Conservation (phyloP, 2,329 filamentous ascomycete species). For the Orbilia quercus region DNA sequence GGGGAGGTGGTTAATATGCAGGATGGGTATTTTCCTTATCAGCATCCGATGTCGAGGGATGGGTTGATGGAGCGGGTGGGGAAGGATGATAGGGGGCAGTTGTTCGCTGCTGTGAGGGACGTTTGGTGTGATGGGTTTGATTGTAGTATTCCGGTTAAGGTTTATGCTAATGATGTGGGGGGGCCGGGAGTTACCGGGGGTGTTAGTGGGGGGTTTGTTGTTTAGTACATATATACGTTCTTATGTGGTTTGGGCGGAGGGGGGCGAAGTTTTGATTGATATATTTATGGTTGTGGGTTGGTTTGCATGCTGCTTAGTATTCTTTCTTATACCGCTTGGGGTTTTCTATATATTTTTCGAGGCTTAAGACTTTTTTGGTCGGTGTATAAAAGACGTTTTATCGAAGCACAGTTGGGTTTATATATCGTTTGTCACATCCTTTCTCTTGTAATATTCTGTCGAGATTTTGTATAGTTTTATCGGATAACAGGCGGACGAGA, state of each 20-base stretch:
- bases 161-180: constrained; percentile 69
- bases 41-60: constrained; percentile 56
- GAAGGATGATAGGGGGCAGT: constrained; percentile 79
- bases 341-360: no score
- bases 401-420: no score
- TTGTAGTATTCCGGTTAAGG: constrained; percentile 82
- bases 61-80: constrained; percentile 81
- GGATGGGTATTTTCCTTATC: constrained; percentile 61
- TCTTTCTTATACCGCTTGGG: no score
- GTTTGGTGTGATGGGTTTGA: constrained; percentile 90
- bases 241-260: not conserved
- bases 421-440: no score
- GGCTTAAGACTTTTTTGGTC: no score
- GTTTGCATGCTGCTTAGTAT: no score
- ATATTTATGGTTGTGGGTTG: no score
- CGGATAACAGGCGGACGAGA: not conserved
- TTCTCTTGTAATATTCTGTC: not conserved
- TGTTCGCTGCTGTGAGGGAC: constrained; percentile 81
- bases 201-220: constrained; percentile 42
- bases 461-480: not conserved
- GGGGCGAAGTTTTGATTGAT: no score
- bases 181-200: constrained; percentile 30
- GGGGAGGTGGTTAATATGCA: constrained; percentile 59
- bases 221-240: constrained; percentile 15
- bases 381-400: no score